phyloP scores from a whole-genome alignment of 2,329 filamentous ascomycete species.

The Didymella pomorum region DNA sequence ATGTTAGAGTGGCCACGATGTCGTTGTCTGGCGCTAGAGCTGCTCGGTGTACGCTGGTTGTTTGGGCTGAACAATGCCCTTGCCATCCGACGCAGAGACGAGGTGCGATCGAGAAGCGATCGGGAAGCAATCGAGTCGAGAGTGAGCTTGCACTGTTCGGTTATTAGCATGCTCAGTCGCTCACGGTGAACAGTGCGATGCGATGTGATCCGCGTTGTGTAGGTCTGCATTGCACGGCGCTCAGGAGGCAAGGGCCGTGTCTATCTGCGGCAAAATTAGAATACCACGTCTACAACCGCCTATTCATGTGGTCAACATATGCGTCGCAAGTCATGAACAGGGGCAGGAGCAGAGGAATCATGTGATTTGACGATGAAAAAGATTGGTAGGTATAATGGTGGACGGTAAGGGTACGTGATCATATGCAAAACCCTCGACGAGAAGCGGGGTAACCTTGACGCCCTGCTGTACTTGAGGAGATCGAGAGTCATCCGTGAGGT shows the following conservation, averaged over 20 bases:
- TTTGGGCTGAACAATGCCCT: no score
- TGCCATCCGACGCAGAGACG: no score
- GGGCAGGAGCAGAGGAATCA: background rate
- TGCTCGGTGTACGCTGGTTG: no score
- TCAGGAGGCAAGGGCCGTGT: background rate
- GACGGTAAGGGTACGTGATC: background rate
- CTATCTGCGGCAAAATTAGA: background rate
- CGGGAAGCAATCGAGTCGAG: no score
- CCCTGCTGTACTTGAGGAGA: constrained; percentile 25
- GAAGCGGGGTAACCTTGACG: constrained; percentile 16
- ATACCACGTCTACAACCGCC: background rate
- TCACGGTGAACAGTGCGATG: background rate
- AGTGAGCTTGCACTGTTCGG: background rate
- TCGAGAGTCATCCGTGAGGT: background rate
- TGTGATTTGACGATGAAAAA: background rate
- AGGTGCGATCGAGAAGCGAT: no score
- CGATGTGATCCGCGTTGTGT: background rate
- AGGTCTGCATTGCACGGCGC: background rate
- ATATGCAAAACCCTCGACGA: background rate
- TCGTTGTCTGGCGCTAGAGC: no score
- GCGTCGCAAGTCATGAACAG: background rate
- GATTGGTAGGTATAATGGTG: constrained; percentile 1
- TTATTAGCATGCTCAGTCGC: background rate
- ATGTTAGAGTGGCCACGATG: no score
- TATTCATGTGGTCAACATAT: background rate